Evolutionary conservation across 2,329 filamentous ascomycete genomes (phyloP).

Genomic region (Fusarium guadeloupense): DNA sequence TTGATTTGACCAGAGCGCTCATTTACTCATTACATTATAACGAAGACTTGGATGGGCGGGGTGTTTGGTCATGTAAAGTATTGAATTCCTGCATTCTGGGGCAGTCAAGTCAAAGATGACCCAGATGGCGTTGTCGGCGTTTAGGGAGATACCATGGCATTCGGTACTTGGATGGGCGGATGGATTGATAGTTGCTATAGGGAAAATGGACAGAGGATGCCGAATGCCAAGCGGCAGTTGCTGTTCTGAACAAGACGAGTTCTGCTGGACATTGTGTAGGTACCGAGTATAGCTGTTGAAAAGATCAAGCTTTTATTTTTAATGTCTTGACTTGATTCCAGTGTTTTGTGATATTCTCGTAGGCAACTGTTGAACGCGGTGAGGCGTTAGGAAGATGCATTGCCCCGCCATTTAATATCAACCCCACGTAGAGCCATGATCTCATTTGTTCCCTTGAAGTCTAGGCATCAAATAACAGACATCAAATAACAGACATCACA

Average conservation of each 20-base stretch:
- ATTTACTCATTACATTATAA: conserved; percentile 35
- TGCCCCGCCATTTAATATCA: conserved; percentile 39
- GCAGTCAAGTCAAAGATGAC: conserved; percentile 43
- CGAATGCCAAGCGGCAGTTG: conserved; percentile 21
- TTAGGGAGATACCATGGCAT: conserved; percentile 53
- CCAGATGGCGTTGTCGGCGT: conserved; percentile 51
- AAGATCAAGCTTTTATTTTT: not conserved
- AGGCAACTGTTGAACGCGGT: not conserved
- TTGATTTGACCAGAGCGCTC: conserved; percentile 35
- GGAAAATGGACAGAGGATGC: conserved; percentile 36
- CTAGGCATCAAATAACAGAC: conserved; percentile 36
- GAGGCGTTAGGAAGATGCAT: conserved; percentile 4
- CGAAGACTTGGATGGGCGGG: conserved; percentile 37
- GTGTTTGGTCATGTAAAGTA: conserved; percentile 48
- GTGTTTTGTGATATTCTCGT: not conserved
- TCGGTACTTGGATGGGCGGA: conserved; percentile 37
- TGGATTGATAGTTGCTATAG: conserved; percentile 25
- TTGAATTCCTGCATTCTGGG: conserved; percentile 49
- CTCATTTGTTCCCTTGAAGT: conserved; percentile 39
- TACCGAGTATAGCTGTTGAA: conserved; percentile 23
- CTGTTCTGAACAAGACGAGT: conserved; percentile 26
- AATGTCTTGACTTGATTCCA: not conserved
- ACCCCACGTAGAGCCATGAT: conserved; percentile 43
- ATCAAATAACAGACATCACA: conserved; percentile 36
- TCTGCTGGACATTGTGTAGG: conserved; percentile 22